Evolutionary conservation across 2,329 filamentous ascomycete genomes (phyloP).

Genomic region (Xylariaceae sp.): DNA sequence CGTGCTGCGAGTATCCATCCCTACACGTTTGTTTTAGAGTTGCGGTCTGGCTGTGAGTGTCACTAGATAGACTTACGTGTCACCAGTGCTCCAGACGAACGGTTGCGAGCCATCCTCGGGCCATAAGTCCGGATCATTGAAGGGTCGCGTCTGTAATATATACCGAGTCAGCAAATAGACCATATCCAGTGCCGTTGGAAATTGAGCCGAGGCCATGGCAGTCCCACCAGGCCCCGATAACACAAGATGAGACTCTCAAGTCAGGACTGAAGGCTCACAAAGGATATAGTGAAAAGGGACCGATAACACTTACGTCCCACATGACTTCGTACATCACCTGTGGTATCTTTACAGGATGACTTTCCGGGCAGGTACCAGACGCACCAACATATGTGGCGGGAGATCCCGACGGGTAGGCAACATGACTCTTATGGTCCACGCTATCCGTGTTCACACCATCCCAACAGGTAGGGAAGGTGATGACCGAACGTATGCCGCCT

Average conservation of each 20-base stretch:
- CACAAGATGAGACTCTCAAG: neutral
- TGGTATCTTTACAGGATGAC: constrained; percentile 56
- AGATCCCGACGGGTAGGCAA: constrained; percentile 49
- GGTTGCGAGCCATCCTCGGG: constrained; percentile 37
- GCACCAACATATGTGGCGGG: constrained; percentile 36
- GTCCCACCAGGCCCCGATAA: neutral
- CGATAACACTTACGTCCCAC: constrained; percentile 45
- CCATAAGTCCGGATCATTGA: constrained; percentile 33
- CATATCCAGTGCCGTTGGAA: neutral
- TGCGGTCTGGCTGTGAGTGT: neutral
- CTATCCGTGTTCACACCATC: constrained; percentile 53
- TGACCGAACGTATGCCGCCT: constrained; percentile 51
- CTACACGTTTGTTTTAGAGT: constrained; percentile 9
- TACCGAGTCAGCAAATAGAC: constrained; percentile 4
- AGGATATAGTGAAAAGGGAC: neutral
- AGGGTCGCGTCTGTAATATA: constrained; percentile 25
- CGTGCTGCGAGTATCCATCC: constrained; percentile 36
- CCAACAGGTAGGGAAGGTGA: constrained; percentile 61
- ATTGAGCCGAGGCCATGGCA: neutral
- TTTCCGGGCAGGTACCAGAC: constrained; percentile 50
- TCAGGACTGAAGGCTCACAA: neutral
- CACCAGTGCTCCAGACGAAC: constrained; percentile 35
- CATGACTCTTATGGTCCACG: constrained; percentile 52
- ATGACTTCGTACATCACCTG: constrained; percentile 65
- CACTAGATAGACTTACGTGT: constrained; percentile 22